Percentiles rank a stretch among this genome's conserved stretches.
Evolutionary conservation across 1,284 basidiomycete species (phyloP).

Genomic region (Ustilago esculenta): DNA sequence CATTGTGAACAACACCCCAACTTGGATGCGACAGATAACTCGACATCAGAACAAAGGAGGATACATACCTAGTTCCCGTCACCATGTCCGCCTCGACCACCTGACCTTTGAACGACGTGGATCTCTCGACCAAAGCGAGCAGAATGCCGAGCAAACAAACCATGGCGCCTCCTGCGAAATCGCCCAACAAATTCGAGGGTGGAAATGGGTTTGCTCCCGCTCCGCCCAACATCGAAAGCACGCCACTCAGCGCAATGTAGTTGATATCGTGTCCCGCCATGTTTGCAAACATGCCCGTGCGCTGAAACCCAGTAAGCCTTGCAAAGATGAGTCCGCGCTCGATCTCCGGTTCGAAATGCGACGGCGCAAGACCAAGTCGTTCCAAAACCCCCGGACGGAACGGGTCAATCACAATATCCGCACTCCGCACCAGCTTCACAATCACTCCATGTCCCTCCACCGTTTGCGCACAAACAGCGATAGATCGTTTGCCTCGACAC

Average conservation of each 20-base stretch:
- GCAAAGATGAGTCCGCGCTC: slow-evolving; percentile 64
- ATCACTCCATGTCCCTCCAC: slow-evolving; percentile 74
- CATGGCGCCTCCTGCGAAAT: slow-evolving; percentile 83
- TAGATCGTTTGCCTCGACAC: slow-evolving; percentile 78
- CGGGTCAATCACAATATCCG: slow-evolving; percentile 83
- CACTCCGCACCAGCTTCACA: slow-evolving; percentile 73
- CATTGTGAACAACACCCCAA: slow-evolving; percentile 71
- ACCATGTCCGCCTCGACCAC: slow-evolving; percentile 84
- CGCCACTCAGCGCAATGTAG: slow-evolving; percentile 82
- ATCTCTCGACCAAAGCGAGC: slow-evolving; percentile 77
- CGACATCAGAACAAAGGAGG: slow-evolving; percentile 75
- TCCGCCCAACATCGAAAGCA: slow-evolving; percentile 71
- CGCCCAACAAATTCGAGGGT: slow-evolving; percentile 80
- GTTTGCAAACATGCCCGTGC: slow-evolving; percentile 59
- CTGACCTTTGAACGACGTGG: slow-evolving; percentile 75
- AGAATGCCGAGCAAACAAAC: slow-evolving; percentile 79
- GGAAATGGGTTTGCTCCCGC: slow-evolving; percentile 74
- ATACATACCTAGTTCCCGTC: slow-evolving; percentile 79
- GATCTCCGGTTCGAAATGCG: slow-evolving; percentile 74
- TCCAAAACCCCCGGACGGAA: slow-evolving; percentile 85
- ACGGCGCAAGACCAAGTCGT: slow-evolving; percentile 77
- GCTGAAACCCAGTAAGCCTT: slow-evolving; percentile 67
- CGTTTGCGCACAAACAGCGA: slow-evolving; percentile 76
- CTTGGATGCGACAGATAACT: slow-evolving; percentile 65
- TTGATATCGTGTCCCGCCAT: slow-evolving; percentile 78